phyloP scores from a whole-genome alignment of 2,329 filamentous ascomycete species.

The Fusarium foetens region DNA sequence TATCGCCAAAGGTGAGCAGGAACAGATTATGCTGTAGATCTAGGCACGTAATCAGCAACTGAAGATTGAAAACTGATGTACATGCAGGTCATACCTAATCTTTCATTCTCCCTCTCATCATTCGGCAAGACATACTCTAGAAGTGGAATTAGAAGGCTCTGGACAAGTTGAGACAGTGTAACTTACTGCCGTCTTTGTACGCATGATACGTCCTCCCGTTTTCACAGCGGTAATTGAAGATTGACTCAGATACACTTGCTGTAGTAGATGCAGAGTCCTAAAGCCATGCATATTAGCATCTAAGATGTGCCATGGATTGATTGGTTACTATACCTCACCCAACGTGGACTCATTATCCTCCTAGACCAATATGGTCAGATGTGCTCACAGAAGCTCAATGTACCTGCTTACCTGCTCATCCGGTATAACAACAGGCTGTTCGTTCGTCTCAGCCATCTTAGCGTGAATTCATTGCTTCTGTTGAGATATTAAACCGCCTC shows the following conservation, averaged over 20 bases:
- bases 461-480: neutral
- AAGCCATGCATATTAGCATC: neutral
- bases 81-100: neutral
- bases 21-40: constrained; percentile 13
- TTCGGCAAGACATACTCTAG: constrained; percentile 1
- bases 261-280: neutral
- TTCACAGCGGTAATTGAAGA: neutral
- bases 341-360: neutral
- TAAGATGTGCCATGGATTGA: fast-evolving
- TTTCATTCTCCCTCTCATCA: neutral
- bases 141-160: neutral
- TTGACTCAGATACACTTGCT: neutral
- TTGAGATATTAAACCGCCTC: neutral
- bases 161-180: fast-evolving
- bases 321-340: neutral
- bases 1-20: neutral
- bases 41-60: neutral
- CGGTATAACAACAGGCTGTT: neutral
- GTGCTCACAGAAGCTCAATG: fast-evolving
- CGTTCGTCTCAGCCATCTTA: neutral
- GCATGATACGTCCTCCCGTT: neutral
- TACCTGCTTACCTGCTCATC: neutral
- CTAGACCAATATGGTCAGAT: neutral
- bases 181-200: neutral
- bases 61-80: too few species aligned